Evolutionary conservation across 2,329 filamentous ascomycete species (phyloP).

Genomic region (Botryotinia calthae): DNA sequence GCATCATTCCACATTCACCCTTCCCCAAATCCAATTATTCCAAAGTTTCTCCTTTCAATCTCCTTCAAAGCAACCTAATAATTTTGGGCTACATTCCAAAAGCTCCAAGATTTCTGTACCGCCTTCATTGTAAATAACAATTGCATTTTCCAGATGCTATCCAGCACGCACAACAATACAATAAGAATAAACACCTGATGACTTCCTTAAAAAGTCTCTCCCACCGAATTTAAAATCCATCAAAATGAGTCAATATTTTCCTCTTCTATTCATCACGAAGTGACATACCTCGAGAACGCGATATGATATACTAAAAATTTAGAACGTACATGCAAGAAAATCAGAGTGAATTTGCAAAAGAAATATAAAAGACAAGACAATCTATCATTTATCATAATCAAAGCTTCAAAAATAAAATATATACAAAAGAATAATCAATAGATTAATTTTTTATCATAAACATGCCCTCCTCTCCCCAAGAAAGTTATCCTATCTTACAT

Average conservation of each 20-base stretch:
- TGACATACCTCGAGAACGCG: rapidly evolving
- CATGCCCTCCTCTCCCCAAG: background rate
- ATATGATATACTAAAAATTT: background rate
- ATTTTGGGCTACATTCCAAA: rapidly evolving
- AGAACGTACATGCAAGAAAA: rapidly evolving
- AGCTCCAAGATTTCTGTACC: background rate
- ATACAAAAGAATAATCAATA: background rate
- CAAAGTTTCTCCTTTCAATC: background rate
- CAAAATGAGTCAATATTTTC: background rate
- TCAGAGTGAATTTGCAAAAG: background rate
- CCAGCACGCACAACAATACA: background rate
- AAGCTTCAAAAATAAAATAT: background rate
- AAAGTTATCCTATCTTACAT: background rate
- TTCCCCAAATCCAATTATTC: background rate
- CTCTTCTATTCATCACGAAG: background rate
- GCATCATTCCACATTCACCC: background rate
- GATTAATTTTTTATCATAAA: background rate
- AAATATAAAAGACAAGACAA: too few species aligned
- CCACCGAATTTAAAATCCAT: rapidly evolving
- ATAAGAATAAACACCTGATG: rapidly evolving
- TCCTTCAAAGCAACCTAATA: rapidly evolving
- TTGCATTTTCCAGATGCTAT: background rate
- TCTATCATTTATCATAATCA: background rate
- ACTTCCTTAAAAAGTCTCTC: rapidly evolving
- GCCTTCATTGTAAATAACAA: background rate